These are phyloP conservation scores for Collybia mongolica DNA, from an alignment of 768 basidiomycete species.

Conservation along the genomic window DNA sequence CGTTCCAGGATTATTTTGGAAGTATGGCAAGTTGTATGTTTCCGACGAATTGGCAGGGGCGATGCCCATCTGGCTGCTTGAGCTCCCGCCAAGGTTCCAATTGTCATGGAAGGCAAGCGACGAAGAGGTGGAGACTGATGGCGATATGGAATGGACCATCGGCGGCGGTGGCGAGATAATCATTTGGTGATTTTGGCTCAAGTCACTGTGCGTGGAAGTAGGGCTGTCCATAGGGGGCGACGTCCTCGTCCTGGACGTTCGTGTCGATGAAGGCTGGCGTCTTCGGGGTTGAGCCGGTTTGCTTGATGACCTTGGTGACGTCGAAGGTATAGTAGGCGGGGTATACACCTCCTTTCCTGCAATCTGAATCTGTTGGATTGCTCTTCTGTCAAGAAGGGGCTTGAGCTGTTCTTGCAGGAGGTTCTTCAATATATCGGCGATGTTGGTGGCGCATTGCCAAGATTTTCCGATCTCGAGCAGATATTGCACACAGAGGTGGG, in stretches of 20 bases:
- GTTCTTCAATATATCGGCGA: conserved; percentile 44
- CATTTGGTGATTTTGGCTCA: background rate
- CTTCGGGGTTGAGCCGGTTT: background rate
- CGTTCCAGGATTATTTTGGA: conserved; percentile 10
- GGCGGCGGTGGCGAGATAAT: background rate
- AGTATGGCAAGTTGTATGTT: conserved; percentile 10
- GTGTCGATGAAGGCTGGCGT: background rate
- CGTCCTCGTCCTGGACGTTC: background rate
- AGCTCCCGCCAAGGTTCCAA: background rate
- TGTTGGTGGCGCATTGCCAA: conserved; percentile 52
- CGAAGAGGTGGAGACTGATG: background rate
- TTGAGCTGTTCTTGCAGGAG: conserved; percentile 42
- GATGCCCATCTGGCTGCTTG: background rate
- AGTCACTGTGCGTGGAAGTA: background rate
- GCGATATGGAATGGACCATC: background rate
- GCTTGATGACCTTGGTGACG: background rate
- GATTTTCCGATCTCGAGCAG: conserved; percentile 52
- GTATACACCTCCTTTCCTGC: conserved; percentile 3
- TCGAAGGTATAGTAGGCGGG: background rate
- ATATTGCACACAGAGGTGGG: conserved; percentile 46
- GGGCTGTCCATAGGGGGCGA: background rate
- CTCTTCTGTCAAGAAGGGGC: conserved; percentile 35
- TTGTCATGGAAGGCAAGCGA: background rate
- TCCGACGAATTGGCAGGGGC: background rate
- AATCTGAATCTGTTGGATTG: conserved; percentile 6